Percentiles rank a stretch among this genome's conserved stretches.
phyloP scores from a whole-genome alignment of 1,284 basidiomycete species.

The Cutaneotrichosporon sp. region DNA sequence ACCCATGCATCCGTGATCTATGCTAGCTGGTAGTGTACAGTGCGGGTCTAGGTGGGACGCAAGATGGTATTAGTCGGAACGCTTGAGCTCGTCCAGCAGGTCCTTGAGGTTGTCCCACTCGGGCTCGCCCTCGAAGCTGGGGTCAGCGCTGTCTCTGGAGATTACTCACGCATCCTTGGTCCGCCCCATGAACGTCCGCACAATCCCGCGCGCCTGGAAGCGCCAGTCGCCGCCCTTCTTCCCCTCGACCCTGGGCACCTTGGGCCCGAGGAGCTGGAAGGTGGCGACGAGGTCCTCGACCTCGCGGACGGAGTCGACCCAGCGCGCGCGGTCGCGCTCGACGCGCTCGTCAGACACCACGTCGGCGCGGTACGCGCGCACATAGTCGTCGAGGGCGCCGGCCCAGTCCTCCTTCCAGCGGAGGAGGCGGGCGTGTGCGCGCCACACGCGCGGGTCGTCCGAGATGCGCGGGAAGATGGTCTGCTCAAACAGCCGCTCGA shows the following conservation, averaged over 20 bases:
- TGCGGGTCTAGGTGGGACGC: no score
- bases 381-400: constrained; percentile 74
- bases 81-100: constrained; percentile 55
- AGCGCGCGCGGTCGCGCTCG: constrained; percentile 66
- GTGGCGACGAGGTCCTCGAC: constrained; percentile 81
- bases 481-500: constrained; percentile 69
- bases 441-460: constrained; percentile 70
- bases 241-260: constrained; percentile 57
- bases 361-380: constrained; percentile 78
- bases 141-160: background rate
- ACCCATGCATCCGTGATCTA: constrained; percentile 21
- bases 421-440: constrained; percentile 75
- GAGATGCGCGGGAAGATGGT: constrained; percentile 76
- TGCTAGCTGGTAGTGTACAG: background rate
- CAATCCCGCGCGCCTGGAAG: constrained; percentile 81
- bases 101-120: constrained; percentile 74
- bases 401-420: constrained; percentile 71
- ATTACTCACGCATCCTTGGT: constrained; percentile 55
- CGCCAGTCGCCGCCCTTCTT: constrained; percentile 65
- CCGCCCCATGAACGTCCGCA: constrained; percentile 81
- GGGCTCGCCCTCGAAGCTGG: constrained; percentile 75
- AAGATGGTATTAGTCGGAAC: no score
- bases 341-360: constrained; percentile 65
- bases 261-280: constrained; percentile 76
- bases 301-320: constrained; percentile 72